These are phyloP conservation scores for Tilletia caries DNA, from an alignment of 1,284 basidiomycete genomes.

Conservation along the genomic window DNA sequence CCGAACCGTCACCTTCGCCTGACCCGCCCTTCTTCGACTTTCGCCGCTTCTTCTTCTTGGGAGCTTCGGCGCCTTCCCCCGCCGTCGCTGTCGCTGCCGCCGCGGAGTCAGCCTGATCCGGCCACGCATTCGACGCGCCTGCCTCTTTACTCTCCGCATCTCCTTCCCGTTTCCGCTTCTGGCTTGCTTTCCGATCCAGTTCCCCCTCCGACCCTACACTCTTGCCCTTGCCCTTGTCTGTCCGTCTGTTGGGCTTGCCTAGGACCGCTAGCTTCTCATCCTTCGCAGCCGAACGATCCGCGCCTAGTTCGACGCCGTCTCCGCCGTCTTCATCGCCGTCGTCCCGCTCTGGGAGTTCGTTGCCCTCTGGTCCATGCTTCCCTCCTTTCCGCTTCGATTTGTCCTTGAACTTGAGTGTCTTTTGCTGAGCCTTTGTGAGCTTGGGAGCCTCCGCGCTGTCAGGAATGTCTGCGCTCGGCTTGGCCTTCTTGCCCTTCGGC, in stretches of 20 bases:
- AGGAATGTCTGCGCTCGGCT: neutral
- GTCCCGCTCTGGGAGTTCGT: neutral
- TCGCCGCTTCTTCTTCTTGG: constrained; percentile 9
- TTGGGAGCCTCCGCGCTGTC: neutral
- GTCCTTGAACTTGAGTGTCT: constrained; percentile 11
- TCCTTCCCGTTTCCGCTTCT: too few species aligned
- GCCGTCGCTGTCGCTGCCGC: neutral
- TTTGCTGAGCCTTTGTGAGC: constrained; percentile 9
- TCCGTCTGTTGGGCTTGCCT: neutral
- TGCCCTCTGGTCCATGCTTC: neutral
- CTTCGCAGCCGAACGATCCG: neutral
- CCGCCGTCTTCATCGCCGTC: neutral
- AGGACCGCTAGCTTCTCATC: too few species aligned
- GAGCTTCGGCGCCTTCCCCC: neutral
- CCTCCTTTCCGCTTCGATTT: neutral
- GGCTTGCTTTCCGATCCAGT: neutral
- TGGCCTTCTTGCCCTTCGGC: neutral
- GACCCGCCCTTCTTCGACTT: neutral
- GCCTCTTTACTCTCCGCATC: neutral
- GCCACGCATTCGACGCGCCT: neutral
- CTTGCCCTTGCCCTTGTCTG: neutral
- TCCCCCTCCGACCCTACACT: neutral
- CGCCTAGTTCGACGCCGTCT: neutral
- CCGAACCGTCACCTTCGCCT: neutral
- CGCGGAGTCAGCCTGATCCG: neutral